phyloP scores from a whole-genome alignment of 257 asterid species.

The Ilex aquifolium region DNA sequence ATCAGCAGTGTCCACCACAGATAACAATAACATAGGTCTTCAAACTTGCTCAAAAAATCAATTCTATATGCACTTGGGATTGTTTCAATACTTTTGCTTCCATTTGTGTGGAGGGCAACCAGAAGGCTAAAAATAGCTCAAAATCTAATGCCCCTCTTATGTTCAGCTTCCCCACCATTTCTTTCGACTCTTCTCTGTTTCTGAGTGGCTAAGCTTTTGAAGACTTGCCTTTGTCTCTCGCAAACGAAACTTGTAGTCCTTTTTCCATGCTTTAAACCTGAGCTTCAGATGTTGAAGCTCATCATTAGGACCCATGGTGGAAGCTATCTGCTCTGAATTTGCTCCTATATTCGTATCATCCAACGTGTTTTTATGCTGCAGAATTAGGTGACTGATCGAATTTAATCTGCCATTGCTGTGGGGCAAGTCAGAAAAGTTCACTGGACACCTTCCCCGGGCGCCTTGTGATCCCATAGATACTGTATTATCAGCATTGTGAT shows the following conservation, averaged over 20 bases:
- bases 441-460: constrained; percentile 4
- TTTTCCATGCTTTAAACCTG: constrained; percentile 58
- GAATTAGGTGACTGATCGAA: not conserved
- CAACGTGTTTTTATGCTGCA: constrained; percentile 2
- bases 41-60: too few species aligned
- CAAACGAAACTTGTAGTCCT: constrained; percentile 46
- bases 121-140: not conserved
- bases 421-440: constrained; percentile 2
- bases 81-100: too few species aligned
- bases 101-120: too few species aligned
- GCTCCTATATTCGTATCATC: constrained; percentile 10
- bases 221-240: constrained; percentile 38
- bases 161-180: constrained; percentile 54
- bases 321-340: constrained; percentile 6
- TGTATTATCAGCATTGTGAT: constrained; percentile 2
- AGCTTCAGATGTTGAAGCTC: constrained; percentile 47
- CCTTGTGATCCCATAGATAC: not conserved
- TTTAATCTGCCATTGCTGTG: constrained; percentile 5
- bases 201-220: constrained; percentile 33
- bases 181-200: constrained; percentile 26
- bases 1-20: too few species aligned
- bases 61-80: too few species aligned
- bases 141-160: not conserved
- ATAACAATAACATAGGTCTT: too few species aligned
- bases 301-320: constrained; percentile 10